Evolutionary conservation across 805 yeast species (phyloP).

Genomic region (Ogataea pilisensis): DNA sequence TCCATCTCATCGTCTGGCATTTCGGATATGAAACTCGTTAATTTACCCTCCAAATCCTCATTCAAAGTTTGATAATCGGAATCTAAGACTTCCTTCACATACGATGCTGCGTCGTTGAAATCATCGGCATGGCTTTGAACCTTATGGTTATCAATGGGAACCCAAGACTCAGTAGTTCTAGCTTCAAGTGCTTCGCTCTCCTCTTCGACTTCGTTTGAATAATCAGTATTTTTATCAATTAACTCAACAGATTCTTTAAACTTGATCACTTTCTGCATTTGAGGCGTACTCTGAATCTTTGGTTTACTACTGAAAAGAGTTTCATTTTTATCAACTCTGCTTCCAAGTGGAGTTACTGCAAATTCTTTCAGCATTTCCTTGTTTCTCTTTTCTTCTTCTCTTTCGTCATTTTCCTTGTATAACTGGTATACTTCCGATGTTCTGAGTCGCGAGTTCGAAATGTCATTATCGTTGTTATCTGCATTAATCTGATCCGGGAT

Average conservation of each 20-base stretch:
- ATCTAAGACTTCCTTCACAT: conserved; percentile 23
- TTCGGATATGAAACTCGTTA: conserved; percentile 58
- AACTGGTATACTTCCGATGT: conserved; percentile 5
- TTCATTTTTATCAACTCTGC: not conserved
- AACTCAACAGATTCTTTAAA: not conserved
- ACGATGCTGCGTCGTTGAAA: conserved; percentile 29
- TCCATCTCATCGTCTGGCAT: conserved; percentile 68
- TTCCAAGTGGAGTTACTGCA: conserved; percentile 1
- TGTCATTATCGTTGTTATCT: not conserved
- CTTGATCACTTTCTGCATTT: not conserved
- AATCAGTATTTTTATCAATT: not conserved
- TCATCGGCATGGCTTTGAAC: conserved; percentile 27
- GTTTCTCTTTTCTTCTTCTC: not conserved
- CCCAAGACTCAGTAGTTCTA: no score
- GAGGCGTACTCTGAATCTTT: conserved; percentile 19
- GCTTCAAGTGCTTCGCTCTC: not conserved
- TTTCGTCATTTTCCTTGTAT: conserved; percentile 1
- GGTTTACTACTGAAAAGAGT: conserved; percentile 7
- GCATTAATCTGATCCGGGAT: not conserved
- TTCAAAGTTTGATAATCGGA: conserved; percentile 38
- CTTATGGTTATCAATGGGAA: conserved; percentile 25
- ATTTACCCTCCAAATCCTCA: conserved; percentile 63
- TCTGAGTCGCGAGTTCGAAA: not conserved
- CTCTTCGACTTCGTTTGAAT: not conserved
- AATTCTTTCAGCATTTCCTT: not conserved